Evolutionary conservation across 2,329 filamentous ascomycete species (phyloP), one percentile per base, ranked within the genome.

Genomic region (Ciborinia camelliae): DNA sequence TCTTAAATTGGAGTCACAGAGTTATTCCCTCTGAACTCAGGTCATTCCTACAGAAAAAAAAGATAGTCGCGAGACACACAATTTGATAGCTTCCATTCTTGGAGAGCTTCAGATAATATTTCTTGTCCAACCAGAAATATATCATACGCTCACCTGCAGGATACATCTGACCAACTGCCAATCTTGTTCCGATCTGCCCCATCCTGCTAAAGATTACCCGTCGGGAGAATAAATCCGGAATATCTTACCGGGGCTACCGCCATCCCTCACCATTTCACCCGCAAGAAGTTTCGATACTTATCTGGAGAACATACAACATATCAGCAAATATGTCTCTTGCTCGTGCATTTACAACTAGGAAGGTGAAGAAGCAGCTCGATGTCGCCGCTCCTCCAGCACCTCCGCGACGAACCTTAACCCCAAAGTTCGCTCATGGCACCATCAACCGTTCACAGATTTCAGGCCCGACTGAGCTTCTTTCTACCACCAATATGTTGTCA

Each of bases 401-500:
- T 30, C 72, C 71, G 1, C 68, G 71, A 58, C 70, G 72, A 50
- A 71, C 68, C 32, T 71, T 71, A 14, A 71, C 71, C 2, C 75
- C 73, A 63, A 69, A 70, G 26, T 70, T 71, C 32, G 69, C 70
- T 35, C 35, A 68, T 12, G 72, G 70, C 23, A 70, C 68, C 14
- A 73, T 74, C 35, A 66, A 71, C 70, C 85, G 54, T 28, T 77
- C 83, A 75, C 88, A 92, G 80, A 99, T 99, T 75, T 99, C 95
- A 1, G 86, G 84, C 3, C 95, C 95, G 0, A 84, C 97, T 62
- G 88, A 92, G 77, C 84, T 99, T 68, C 82, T 97, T 57, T 96
- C 95, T 66, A 97, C 94, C 6, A 98, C 95, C 71, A 99, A 98
- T 78, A 92, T 96, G 85, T 88, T 97, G 63, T 92, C 92, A 9